Base-by-base conservation (phyloP, 257 asterid genomes). In the Marsdenia floribunda region DNA sequence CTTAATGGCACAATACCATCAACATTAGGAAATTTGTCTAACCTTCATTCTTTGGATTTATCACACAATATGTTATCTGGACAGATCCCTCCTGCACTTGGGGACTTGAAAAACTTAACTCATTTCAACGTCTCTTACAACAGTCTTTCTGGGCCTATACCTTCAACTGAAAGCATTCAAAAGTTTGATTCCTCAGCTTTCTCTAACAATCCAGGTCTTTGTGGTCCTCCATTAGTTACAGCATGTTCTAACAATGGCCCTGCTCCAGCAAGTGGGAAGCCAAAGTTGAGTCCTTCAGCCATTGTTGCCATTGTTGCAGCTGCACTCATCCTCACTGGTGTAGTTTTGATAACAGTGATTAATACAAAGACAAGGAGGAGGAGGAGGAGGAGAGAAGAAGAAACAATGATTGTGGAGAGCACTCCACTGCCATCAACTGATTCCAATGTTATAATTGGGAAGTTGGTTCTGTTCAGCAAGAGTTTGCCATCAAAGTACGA, bases 281-380 rank as follows among this genome's bases (percentile, higher is more conserved):
- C 90, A 2, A 92, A 83, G 83, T 68, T 95, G 80, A 86, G 97
- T 33, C 82, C 79, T 63, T 83, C 98, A 1, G 86, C 97, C 11
- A 89, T 95, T 72, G 85, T 92, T 19, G 96, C 96, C 38, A 88
- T 95, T 72, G 91, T 90, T 58, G 98, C 99, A 66, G 99, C 96
- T 60, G 85, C 92, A 55, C 55, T 91, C 79, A 91, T 93, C 80
- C 83, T 86, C 54, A 77, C 79, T 0, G 97, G 98, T 14, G 96
- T 93, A 67, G 84, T 90, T 69, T 18, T 95, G 50, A 88, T 92
- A 55, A 87, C 96, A 2, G 68, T 92, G 75, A 81, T 95, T 74
- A 95, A 95, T 80, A 79, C 82, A 82, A 88, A 70, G 84, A 91
- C 98, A 40, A 90, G 88, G 37, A 79, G 83, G 53, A 90, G 88